A percentile compares a stretch with the other conserved stretches of the same genome.
phyloP scores from a whole-genome alignment of 768 basidiomycete species.

The Neoboletus magnificus region DNA sequence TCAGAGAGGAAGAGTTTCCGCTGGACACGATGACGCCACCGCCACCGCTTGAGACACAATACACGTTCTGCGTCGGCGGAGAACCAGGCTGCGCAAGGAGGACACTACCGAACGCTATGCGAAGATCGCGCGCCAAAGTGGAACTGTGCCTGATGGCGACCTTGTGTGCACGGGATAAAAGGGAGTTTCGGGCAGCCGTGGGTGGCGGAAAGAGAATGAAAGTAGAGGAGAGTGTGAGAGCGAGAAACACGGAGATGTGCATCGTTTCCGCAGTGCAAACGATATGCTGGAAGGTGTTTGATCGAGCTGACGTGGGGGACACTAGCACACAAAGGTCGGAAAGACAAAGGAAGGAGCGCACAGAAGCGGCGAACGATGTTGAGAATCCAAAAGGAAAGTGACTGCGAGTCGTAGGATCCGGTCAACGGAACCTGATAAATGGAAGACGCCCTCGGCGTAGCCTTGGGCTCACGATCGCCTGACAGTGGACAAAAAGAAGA shows the following conservation, averaged over 20 bases:
- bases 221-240: slow-evolving; percentile 31
- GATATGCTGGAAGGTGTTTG: neutral
- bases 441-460: slow-evolving; percentile 17
- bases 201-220: slow-evolving; percentile 24
- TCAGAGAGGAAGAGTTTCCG: slow-evolving; percentile 22
- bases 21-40: slow-evolving; percentile 19
- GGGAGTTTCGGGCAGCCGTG: slow-evolving; percentile 27
- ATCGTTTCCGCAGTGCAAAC: slow-evolving; percentile 15
- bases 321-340: neutral
- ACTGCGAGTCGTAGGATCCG: slow-evolving; percentile 13
- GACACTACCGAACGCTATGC: slow-evolving; percentile 57
- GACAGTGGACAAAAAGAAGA: neutral
- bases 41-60: slow-evolving; percentile 31
- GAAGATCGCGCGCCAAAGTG: slow-evolving; percentile 64
- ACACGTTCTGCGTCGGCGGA: slow-evolving; percentile 30
- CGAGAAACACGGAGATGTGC: slow-evolving; percentile 28
- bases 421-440: slow-evolving; percentile 22
- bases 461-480: slow-evolving; percentile 12
- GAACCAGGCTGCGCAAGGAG: slow-evolving; percentile 42
- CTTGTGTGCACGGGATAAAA: slow-evolving; percentile 46
- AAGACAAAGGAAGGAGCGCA: neutral
- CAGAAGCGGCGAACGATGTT: neutral
- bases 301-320: neutral
- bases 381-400: slow-evolving; percentile 15
- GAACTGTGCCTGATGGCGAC: slow-evolving; percentile 57